phyloP scores from a whole-genome alignment of 2,329 filamentous ascomycete species.

The Thelonectria olida region DNA sequence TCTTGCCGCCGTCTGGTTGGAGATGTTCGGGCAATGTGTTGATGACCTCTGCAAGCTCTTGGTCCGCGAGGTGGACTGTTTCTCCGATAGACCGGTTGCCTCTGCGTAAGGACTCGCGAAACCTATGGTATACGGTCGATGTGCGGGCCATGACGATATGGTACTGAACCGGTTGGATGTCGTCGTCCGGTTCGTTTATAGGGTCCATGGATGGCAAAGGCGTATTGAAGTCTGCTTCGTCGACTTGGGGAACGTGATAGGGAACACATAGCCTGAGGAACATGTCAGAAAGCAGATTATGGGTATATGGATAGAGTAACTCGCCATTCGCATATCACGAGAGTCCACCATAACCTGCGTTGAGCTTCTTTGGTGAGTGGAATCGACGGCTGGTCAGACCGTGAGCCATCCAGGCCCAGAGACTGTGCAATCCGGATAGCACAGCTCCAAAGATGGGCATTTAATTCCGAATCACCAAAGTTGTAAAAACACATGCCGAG shows the following conservation, averaged over 20 bases:
- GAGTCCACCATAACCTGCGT: constrained; percentile 23
- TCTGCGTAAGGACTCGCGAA: constrained; percentile 6
- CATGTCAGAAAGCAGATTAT: neutral
- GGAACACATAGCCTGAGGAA: constrained; percentile 6
- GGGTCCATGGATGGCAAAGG: constrained; percentile 4
- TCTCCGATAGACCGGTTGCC: neutral
- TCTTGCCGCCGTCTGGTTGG: constrained; percentile 8
- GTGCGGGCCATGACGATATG: constrained; percentile 18
- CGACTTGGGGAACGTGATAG: constrained; percentile 11
- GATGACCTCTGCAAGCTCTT: constrained; percentile 16
- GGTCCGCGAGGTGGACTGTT: constrained; percentile 7
- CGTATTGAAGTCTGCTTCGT: constrained; percentile 13
- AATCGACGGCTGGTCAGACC: neutral
- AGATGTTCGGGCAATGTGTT: constrained; percentile 12
- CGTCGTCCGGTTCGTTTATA: neutral
- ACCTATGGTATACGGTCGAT: constrained; percentile 10
- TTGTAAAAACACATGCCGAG: constrained; percentile 20
- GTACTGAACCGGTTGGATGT: constrained; percentile 17
- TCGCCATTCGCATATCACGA: constrained; percentile 25
- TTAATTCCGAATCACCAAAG: constrained; percentile 18
- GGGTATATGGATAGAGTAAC: neutral
- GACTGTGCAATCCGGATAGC: constrained; percentile 9
- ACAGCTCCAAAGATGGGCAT: constrained; percentile 9
- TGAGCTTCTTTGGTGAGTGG: constrained; percentile 16
- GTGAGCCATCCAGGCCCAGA: constrained; percentile 9